A percentile compares a stretch with the other conserved stretches of the same genome.
Evolutionary conservation across 345 rosid genomes (phyloP).

Genomic region (Diplotaxis tenuifolia): DNA sequence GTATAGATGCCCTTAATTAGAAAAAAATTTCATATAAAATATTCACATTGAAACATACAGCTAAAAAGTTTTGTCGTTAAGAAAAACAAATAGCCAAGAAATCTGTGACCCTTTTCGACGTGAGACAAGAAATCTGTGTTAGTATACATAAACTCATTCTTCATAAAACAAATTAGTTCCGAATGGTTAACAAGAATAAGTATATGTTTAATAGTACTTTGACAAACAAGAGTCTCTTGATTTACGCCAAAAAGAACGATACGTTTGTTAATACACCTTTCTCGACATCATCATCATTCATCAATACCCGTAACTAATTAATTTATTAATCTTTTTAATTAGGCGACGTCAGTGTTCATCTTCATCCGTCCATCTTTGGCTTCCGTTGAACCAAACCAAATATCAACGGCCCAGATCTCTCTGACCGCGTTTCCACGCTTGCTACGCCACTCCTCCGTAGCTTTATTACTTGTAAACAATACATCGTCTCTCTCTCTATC

Average conservation of each 20-base stretch:
- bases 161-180: neutral
- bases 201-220: neutral
- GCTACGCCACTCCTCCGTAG: slow-evolving; percentile 22
- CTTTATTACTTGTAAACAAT: neutral
- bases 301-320: neutral
- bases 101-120: too few species aligned
- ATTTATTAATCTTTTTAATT: neutral
- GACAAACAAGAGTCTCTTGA: slow-evolving; percentile 16
- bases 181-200: neutral
- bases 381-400: slow-evolving; percentile 20
- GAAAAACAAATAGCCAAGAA: too few species aligned
- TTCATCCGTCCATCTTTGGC: slow-evolving; percentile 17
- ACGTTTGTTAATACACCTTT: slow-evolving; percentile 27
- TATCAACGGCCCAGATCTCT: slow-evolving; percentile 27
- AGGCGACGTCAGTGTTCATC: slow-evolving; percentile 4
- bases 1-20: too few species aligned
- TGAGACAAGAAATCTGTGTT: too few species aligned
- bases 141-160: neutral
- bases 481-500: slow-evolving; percentile 7
- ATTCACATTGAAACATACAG: too few species aligned
- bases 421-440: slow-evolving; percentile 20
- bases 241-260: slow-evolving; percentile 26
- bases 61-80: too few species aligned
- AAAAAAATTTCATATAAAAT: too few species aligned
- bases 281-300: slow-evolving; percentile 15